phyloP scores from a whole-genome alignment of 805 yeast genomes.

The Candida nitratophila region DNA sequence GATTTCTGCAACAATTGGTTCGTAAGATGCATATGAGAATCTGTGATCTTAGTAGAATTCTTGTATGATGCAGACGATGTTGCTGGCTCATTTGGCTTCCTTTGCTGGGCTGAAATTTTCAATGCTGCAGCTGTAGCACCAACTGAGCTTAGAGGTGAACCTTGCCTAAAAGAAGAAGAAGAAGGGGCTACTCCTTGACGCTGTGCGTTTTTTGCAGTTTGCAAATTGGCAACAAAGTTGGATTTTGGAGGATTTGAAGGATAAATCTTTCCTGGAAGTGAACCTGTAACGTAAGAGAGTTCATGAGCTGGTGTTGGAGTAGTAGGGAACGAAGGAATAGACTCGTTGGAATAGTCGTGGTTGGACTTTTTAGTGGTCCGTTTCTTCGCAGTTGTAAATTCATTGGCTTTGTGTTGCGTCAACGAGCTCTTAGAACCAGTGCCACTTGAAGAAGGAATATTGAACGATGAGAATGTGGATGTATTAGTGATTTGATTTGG shows the following conservation, averaged over 20 bases:
- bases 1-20: not conserved
- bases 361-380: not conserved
- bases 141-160: too few relatives aligned
- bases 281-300: not conserved
- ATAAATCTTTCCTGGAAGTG: not conserved
- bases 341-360: not conserved
- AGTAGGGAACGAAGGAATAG: conserved; percentile 1
- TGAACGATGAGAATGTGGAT: too few relatives aligned
- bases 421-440: too few relatives aligned
- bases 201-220: not conserved
- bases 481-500: too few relatives aligned
- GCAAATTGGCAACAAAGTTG: too few relatives aligned
- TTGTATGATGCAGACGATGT: not conserved
- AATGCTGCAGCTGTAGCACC: not conserved
- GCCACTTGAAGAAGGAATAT: too few relatives aligned
- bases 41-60: not conserved
- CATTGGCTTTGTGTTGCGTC: too few relatives aligned
- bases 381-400: too few relatives aligned
- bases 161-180: too few relatives aligned
- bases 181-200: not conserved
- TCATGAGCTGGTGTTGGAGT: conserved; percentile 7
- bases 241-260: not conserved
- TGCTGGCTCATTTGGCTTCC: too few relatives aligned
- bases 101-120: too few relatives aligned
- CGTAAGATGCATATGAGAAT: not conserved